Evolutionary conservation across 1,284 basidiomycete genomes (phyloP), one percentile per base, ranked within the genome.

Genomic region (Cerrena zonata): DNA sequence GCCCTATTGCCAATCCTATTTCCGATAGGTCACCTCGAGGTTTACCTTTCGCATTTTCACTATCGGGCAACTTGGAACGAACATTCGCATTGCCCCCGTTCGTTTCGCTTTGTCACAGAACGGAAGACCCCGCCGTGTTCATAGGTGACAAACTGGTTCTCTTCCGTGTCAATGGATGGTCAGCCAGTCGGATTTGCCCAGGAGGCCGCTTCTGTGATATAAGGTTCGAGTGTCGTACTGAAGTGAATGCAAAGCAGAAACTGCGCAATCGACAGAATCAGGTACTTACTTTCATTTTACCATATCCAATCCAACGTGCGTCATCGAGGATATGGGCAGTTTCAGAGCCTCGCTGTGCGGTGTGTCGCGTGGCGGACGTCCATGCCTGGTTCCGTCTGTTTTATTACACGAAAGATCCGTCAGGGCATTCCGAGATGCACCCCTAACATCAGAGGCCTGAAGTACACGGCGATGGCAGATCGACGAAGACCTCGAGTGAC

Each of bases 1-100:
- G n/a, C n/a, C n/a, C n/a, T n/a, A n/a, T n/a, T n/a, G n/a, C n/a
- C n/a, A n/a, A n/a, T n/a, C n/a, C n/a, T n/a, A n/a, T n/a, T n/a
- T n/a, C n/a, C n/a, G n/a, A n/a, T n/a, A n/a, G n/a, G n/a, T n/a
- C n/a, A n/a, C n/a, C n/a, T n/a, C n/a, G n/a, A n/a, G n/a, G n/a
- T n/a, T n/a, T n/a, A n/a, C n/a, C n/a, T 34, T 19, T 41, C 10
- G 21, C 18, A 7, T 7, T 23, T 19, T 4, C 46, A 19, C 21
- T 19, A 13, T 49, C 19, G 47, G 47, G 39, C 24, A 49, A 49
- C 26, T 15, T 49, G 47, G 42, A 49, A 26, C 47, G 37, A 39
- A 49, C 38, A 25, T 21, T 25, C 21, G 47, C 26, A 49, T 49
- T 49, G 47, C 47, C 47, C 18, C 47, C 47, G 47, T 42, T 40